These are phyloP conservation scores for Blastocystis sp. DNA, from an alignment of 352 stramenopile species.

Conservation along the genomic window DNA sequence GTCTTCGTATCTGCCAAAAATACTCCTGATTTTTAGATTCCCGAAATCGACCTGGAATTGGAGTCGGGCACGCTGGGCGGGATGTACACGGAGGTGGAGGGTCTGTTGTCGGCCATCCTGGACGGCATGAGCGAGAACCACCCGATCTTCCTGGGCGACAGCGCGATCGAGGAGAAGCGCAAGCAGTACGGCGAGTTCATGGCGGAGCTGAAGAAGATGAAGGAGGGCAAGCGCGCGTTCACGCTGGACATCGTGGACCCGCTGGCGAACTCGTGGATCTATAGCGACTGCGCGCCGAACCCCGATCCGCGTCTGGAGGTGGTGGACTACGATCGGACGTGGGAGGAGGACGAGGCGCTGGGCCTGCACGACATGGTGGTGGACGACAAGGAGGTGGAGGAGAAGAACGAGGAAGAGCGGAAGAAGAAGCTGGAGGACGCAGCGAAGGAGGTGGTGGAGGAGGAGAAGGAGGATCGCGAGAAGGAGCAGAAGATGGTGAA, in stretches of 20 bases:
- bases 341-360: conserved; percentile 85
- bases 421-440: conserved; percentile 44
- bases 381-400: conserved; percentile 76
- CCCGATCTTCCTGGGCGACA: conserved; percentile 80
- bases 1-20: conserved; percentile 70
- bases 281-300: conserved; percentile 72
- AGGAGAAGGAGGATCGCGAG: conserved; percentile 30
- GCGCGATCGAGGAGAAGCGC: conserved; percentile 56
- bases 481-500: not conserved
- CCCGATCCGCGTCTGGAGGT: conserved; percentile 71
- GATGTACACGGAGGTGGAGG: conserved; percentile 88
- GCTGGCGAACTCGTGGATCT: conserved; percentile 85
- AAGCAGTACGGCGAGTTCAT: conserved; percentile 72
- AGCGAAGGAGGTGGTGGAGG: conserved; percentile 53
- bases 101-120: conserved; percentile 81
- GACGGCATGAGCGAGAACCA: conserved; percentile 79
- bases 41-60: conserved; percentile 86
- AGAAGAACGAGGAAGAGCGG: conserved; percentile 22
- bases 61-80: conserved; percentile 82
- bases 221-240: conserved; percentile 78
- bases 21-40: conserved; percentile 78
- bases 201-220: conserved; percentile 72
- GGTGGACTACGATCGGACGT: conserved; percentile 81
- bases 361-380: conserved; percentile 88
- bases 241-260: conserved; percentile 84